These are phyloP conservation scores for Hyphodiscus hymeniophilus DNA, from an alignment of 495 filamentous ascomycete genomes.

Conservation along the genomic window DNA sequence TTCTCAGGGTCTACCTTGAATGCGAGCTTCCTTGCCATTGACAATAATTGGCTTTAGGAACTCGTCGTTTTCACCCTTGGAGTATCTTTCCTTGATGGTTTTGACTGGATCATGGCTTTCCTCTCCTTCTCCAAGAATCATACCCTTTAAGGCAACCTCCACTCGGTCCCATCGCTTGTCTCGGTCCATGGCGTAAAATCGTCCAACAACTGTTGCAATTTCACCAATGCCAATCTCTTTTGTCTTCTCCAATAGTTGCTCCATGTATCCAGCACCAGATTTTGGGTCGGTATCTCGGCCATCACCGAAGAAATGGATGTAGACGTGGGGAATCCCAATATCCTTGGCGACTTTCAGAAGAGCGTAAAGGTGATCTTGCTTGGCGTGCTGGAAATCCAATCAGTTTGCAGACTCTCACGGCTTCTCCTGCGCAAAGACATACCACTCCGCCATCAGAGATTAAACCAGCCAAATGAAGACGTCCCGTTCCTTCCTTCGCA, in stretches of 20 bases:
- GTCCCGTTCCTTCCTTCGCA: conserved; percentile 83
- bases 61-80: conserved; percentile 84
- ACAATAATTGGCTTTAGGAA: conserved; percentile 98
- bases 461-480: conserved; percentile 84
- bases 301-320: conserved; percentile 98
- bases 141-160: conserved; percentile 78
- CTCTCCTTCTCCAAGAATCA: conserved; percentile 81
- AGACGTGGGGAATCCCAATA: conserved; percentile 77
- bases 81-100: conserved; percentile 82
- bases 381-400: conserved; percentile 54
- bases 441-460: conserved; percentile 91
- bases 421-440: conserved; percentile 21
- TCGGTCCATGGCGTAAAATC: conserved; percentile 99
- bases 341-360: conserved; percentile 86
- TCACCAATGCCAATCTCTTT: conserved; percentile 80
- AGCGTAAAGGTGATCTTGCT: conserved; percentile 85
- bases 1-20: conserved; percentile 54
- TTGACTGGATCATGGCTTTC: conserved; percentile 73
- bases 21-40: conserved; percentile 70
- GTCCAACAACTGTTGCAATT: conserved; percentile 88
- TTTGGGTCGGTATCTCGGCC: conserved; percentile 97
- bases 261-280: conserved; percentile 76
- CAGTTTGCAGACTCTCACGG: conserved; percentile 5
- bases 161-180: conserved; percentile 98
- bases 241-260: conserved; percentile 66